Conservation (phyloP, 208 protist species). For the Trichomonas tenax region DNA sequence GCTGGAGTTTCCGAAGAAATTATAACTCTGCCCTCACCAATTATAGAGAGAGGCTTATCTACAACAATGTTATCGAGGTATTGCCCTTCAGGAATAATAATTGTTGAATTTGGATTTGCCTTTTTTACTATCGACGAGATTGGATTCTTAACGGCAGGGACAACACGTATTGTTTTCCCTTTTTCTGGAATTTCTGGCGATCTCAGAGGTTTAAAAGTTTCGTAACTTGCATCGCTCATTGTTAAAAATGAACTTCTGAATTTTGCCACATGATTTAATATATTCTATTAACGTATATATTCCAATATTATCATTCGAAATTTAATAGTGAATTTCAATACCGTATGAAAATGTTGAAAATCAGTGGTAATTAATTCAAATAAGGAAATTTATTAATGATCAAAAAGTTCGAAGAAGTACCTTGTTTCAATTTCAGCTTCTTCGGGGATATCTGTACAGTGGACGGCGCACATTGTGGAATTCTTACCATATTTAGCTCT, state of each 20-base stretch:
- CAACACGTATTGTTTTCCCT: background rate
- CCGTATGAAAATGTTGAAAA: background rate
- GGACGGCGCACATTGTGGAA: slow-evolving; percentile 64
- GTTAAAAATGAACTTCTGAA: too few relatives aligned
- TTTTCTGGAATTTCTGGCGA: background rate
- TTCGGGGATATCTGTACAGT: slow-evolving; percentile 69
- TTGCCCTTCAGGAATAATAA: background rate
- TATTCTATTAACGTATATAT: too few relatives aligned
- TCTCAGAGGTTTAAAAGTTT: too few relatives aligned
- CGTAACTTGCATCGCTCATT: too few relatives aligned
- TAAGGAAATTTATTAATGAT: background rate
- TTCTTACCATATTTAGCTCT: slow-evolving; percentile 66
- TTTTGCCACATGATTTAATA: too few relatives aligned
- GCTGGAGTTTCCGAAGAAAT: background rate
- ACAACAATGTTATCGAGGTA: background rate
- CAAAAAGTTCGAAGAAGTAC: slow-evolving; percentile 29
- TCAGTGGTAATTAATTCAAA: background rate
- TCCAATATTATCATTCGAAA: too few relatives aligned
- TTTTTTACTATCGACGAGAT: background rate
- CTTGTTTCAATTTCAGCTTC: slow-evolving; percentile 63
- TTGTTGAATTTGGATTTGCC: background rate
- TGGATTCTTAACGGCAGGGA: background rate
- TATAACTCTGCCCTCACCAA: background rate
- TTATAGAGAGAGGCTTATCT: background rate
- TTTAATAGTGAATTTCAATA: too few relatives aligned